Percentiles rank a stretch among this genome's conserved stretches.
Evolutionary conservation across 2,329 filamentous ascomycete species (phyloP).

Genomic region (Paraphaeosphaeria sporulosa): DNA sequence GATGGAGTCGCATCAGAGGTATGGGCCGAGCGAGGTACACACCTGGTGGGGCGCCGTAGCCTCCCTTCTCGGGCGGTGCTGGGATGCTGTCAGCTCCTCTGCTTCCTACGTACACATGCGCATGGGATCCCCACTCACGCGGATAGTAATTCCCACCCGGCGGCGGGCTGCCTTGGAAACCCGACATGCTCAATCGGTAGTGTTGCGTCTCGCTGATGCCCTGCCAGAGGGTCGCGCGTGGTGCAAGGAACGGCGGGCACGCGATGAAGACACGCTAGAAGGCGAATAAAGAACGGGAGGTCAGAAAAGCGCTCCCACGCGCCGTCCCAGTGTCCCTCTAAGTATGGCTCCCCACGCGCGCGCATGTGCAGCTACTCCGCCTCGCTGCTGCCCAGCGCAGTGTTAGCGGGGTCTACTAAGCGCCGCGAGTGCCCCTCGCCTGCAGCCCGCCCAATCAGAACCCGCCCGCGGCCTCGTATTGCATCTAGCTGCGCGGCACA

Average conservation of each 20-base stretch:
- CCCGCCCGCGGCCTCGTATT: not conserved
- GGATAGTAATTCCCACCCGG: conserved; percentile 48
- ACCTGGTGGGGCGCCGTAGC: conserved; percentile 31
- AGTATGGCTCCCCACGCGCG: conserved; percentile 10
- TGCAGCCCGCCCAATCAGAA: conserved; percentile 2
- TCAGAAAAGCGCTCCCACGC: conserved; percentile 1
- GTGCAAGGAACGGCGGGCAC: not conserved
- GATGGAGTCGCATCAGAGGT: conserved; percentile 13
- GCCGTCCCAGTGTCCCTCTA: not conserved
- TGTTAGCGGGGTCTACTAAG: conserved; percentile 8
- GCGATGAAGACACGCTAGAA: not conserved
- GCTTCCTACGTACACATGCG: not conserved
- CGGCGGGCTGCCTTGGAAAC: conserved; percentile 41
- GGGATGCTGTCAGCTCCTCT: conserved; percentile 22
- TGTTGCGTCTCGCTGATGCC: not conserved
- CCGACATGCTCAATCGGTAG: conserved; percentile 33
- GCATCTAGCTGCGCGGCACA: conserved; percentile 3
- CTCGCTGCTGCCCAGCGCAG: conserved; percentile 1
- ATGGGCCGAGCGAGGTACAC: not conserved
- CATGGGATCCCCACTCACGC: conserved; percentile 27
- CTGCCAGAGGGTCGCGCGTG: not conserved
- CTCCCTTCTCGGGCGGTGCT: conserved; percentile 44
- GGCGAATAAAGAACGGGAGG: not conserved
- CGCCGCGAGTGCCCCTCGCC: conserved; percentile 7
- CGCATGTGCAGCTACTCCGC: conserved; percentile 8